phyloP scores from a whole-genome alignment of 106 monocot genomes.

The Dioscorea dumetorum region DNA sequence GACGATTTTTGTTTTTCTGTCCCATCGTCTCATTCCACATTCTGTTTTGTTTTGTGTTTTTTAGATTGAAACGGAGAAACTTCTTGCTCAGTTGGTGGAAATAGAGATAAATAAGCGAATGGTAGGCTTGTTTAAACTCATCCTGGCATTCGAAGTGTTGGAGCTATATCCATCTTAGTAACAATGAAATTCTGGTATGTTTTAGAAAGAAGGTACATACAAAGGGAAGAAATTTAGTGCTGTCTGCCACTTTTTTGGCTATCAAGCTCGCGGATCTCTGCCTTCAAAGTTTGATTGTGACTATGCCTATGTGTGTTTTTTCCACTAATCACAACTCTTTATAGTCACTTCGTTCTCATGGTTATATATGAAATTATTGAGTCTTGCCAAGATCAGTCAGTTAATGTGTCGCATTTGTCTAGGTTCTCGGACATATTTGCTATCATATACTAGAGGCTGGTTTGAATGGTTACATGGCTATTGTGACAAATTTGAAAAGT shows the following conservation, averaged over 20 bases:
- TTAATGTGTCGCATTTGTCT: neutral
- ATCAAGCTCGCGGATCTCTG: slow-evolving; percentile 82
- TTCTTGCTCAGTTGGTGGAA: slow-evolving; percentile 55
- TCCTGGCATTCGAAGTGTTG: neutral
- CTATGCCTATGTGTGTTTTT: slow-evolving; percentile 70
- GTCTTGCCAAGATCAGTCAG: neutral
- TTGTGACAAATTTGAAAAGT: slow-evolving; percentile 41
- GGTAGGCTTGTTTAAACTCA: slow-evolving; percentile 14
- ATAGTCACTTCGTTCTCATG: neutral
- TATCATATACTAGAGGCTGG: slow-evolving; percentile 44
- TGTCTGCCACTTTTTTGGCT: slow-evolving; percentile 95
- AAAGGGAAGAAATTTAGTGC: slow-evolving; percentile 89
- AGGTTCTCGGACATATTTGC: slow-evolving; percentile 56
- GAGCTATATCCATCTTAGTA: too few species aligned
- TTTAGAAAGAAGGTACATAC: slow-evolving; percentile 76
- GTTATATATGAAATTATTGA: neutral
- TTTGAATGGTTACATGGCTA: slow-evolving; percentile 60
- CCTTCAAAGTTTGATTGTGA: slow-evolving; percentile 95
- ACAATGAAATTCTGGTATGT: neutral
- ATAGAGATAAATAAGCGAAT: slow-evolving; percentile 39
- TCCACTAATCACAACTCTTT: neutral
- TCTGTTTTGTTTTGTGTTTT: neutral
- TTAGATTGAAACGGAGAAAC: slow-evolving; percentile 69
- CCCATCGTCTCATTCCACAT: neutral
- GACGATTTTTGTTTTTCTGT: neutral